A percentile compares a stretch with the other conserved stretches of the same genome.
phyloP scores from a whole-genome alignment of 2,329 filamentous ascomycete species.

The Anisogramma anomala region DNA sequence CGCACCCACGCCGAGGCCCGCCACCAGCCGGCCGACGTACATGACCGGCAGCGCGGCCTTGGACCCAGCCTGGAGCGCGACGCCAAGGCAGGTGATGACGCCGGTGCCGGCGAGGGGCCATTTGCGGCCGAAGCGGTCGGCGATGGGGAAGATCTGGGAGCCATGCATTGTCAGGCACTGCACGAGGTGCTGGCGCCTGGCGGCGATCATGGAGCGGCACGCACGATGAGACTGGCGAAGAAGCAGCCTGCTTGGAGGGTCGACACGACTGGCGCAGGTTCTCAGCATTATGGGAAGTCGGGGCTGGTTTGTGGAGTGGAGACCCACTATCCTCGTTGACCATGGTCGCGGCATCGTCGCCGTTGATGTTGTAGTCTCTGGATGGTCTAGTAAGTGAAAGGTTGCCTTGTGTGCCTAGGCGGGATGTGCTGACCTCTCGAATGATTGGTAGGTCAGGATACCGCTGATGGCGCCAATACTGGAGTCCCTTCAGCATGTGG shows the following conservation, averaged over 20 bases:
- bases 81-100: constrained; percentile 46
- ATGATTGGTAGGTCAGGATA: constrained; percentile 32
- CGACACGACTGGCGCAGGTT: constrained; percentile 45
- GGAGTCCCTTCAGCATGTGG: neutral
- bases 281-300: neutral
- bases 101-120: constrained; percentile 44
- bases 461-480: constrained; percentile 58
- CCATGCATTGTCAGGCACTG: constrained; percentile 5
- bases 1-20: constrained; percentile 38
- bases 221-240: constrained; percentile 44
- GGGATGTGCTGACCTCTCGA: constrained; percentile 2
- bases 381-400: constrained; percentile 30
- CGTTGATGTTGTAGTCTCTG: constrained; percentile 26
- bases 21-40: constrained; percentile 51
- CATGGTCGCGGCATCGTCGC: neutral
- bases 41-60: constrained; percentile 48
- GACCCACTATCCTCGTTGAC: constrained; percentile 37
- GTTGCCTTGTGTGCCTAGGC: neutral
- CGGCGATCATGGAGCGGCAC: neutral
- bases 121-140: constrained; percentile 45
- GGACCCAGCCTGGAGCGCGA: constrained; percentile 52
- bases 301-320: neutral
- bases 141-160: constrained; percentile 32
- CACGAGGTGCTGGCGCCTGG: constrained; percentile 15
- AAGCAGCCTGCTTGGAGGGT: constrained; percentile 60